Evolutionary conservation across 2,329 filamentous ascomycete species (phyloP), one percentile per base, ranked within the genome.

Genomic region (Drechslerella dactyloides): DNA sequence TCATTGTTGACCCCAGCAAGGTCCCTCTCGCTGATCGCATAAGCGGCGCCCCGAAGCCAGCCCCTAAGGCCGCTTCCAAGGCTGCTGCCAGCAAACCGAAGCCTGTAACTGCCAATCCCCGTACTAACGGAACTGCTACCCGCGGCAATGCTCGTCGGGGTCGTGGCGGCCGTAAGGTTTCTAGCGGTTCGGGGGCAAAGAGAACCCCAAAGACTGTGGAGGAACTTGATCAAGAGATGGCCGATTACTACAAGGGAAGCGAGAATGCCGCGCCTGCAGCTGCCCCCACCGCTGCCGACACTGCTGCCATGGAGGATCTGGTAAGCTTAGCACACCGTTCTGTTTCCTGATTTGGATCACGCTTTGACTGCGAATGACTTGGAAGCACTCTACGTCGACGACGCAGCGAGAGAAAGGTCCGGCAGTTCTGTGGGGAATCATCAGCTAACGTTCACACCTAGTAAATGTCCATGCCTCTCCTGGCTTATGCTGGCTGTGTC

Each of bases 141-240:
- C 82, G 81, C 74, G 81, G 81, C 76, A 84, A 84, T 79, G 81
- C 82, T 69, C 83, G 84, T 65, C 83, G 83, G 74, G 56, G 64
- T 8, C 53, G 63, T 35, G 75, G 74, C 35, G 80, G 79, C 46
- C 87, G 87, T 76, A 89, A 83, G 77, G 83, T 84, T 75, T 62
- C 69, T 17, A 86, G 69, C 33, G 69, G 89, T 77, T 84, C 89
- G 75, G 82, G 87, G 27, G 56, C 58, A 19, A 73, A 73, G 53
- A 61, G 78, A 84, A 96, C 87, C 81, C 82, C 84, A 83, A 97
- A 97, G 90, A 96, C 92, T 0, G 87, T 89, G 0, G 93, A 96
- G 79, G 93, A 99, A 82, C 87, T 99, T 24, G 94, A 99, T 80
- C 92, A 91, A 2, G 94, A 99, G 80, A 99, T 99, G 94, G 88